phyloP scores from a whole-genome alignment of 805 yeast genomes.

The Spathaspora girioi region DNA sequence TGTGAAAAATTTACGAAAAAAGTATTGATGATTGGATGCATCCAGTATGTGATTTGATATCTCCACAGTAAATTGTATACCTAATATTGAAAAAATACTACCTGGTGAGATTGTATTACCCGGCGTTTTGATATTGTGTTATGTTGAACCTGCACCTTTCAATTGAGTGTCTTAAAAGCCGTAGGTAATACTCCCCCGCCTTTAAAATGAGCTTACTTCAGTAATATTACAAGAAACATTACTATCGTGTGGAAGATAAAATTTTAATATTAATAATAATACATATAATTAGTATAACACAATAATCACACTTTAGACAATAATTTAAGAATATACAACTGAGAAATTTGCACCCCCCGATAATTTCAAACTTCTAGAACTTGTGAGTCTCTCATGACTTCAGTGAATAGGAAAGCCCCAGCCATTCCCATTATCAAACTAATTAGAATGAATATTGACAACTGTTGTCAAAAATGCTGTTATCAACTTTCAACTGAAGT shows the following conservation, averaged over 20 bases:
- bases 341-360: neutral
- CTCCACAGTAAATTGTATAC: neutral
- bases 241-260: neutral
- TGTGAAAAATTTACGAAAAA: conserved; percentile 1
- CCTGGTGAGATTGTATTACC: neutral
- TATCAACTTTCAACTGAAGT: conserved; percentile 3
- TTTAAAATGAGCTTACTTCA: too few species aligned
- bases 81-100: neutral
- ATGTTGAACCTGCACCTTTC: neutral
- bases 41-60: neutral
- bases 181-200: too few species aligned
- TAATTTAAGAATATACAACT: neutral
- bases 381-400: neutral
- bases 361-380: neutral
- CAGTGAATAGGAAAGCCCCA: neutral
- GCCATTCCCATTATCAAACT: neutral
- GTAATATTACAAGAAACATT: neutral
- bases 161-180: too few species aligned
- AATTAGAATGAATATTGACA: neutral
- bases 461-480: too few species aligned
- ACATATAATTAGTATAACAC: conserved; percentile 3
- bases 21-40: conserved; percentile 2
- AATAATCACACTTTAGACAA: neutral
- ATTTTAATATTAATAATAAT: conserved; percentile 1
- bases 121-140: neutral